These are phyloP conservation scores for Claviceps cyperi DNA, from an alignment of 2,329 filamentous ascomycete species.

Conservation along the genomic window DNA sequence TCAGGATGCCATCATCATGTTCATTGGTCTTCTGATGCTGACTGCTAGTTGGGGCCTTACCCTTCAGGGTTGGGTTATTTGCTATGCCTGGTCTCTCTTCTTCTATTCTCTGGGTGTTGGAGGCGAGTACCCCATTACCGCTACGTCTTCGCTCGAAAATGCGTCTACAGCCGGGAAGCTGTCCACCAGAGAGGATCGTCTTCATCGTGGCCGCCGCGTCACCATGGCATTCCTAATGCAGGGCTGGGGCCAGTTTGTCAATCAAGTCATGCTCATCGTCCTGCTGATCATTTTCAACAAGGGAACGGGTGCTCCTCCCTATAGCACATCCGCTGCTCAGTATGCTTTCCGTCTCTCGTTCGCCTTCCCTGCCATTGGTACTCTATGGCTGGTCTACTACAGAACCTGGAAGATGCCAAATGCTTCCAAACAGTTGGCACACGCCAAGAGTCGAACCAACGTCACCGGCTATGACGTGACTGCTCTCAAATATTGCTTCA, in stretches of 20 bases:
- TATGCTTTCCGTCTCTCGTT: conserved; percentile 90
- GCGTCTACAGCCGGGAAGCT: conserved; percentile 73
- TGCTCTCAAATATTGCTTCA: conserved; percentile 65
- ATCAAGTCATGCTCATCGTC: conserved; percentile 80
- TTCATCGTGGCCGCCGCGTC: conserved; percentile 91
- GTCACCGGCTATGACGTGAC: conserved; percentile 88
- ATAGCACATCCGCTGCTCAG: conserved; percentile 63
- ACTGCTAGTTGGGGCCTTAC: conserved; percentile 79
- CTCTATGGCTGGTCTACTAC: conserved; percentile 91
- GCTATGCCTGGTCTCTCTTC: conserved; percentile 89
- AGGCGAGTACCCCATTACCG: conserved; percentile 93
- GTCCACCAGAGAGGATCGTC: conserved; percentile 81
- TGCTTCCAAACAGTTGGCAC: conserved; percentile 66
- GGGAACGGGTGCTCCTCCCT: conserved; percentile 58
- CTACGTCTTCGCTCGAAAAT: conserved; percentile 88
- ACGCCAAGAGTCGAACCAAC: conserved; percentile 71
- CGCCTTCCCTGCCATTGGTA: conserved; percentile 78
- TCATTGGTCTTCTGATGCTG: conserved; percentile 80
- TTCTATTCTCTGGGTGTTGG: conserved; percentile 55
- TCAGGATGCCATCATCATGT: conserved; percentile 89
- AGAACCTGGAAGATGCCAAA: conserved; percentile 89
- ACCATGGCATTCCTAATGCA: conserved; percentile 97
- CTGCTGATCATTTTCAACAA: conserved; percentile 81
- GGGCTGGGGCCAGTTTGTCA: conserved; percentile 92
- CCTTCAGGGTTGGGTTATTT: conserved; percentile 90